These are phyloP conservation scores for Ogataea haglerorum DNA, from an alignment of 805 yeast species.

Conservation along the genomic window DNA sequence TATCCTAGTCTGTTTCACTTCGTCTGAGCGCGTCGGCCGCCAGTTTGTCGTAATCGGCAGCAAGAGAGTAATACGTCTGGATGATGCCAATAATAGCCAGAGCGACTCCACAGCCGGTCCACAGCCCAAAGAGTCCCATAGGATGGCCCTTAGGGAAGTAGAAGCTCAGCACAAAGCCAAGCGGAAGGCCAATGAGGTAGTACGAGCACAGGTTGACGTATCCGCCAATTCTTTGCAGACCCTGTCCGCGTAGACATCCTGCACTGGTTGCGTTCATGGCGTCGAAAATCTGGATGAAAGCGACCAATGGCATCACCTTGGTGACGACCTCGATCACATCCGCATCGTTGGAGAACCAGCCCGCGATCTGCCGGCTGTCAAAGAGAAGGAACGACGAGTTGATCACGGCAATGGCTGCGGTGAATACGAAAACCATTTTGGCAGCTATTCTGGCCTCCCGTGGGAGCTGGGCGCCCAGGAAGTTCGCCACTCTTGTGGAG, in stretches of 20 bases:
- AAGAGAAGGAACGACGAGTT: constrained; percentile 26
- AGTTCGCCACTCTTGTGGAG: constrained; percentile 75
- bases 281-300: constrained; percentile 46
- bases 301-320: constrained; percentile 30
- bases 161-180: constrained; percentile 59
- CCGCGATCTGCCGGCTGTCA: constrained; percentile 26
- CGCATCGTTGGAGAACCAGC: constrained; percentile 31
- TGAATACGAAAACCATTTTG: constrained; percentile 27
- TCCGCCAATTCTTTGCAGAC: constrained; percentile 56
- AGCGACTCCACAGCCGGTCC: constrained; percentile 35
- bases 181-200: constrained; percentile 67
- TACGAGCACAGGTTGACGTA: constrained; percentile 53
- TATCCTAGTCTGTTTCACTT: constrained; percentile 25
- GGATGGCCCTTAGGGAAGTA: constrained; percentile 33
- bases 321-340: constrained; percentile 27
- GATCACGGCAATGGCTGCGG: constrained; percentile 22
- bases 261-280: constrained; percentile 47
- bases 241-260: constrained; percentile 57
- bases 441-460: constrained; percentile 30
- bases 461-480: constrained; percentile 54
- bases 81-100: constrained; percentile 41
- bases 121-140: constrained; percentile 38
- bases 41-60: constrained; percentile 49
- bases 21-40: constrained; percentile 43
- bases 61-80: constrained; percentile 46